phyloP scores from a whole-genome alignment of 441 rosid species.

The Erysimum cheiri region DNA sequence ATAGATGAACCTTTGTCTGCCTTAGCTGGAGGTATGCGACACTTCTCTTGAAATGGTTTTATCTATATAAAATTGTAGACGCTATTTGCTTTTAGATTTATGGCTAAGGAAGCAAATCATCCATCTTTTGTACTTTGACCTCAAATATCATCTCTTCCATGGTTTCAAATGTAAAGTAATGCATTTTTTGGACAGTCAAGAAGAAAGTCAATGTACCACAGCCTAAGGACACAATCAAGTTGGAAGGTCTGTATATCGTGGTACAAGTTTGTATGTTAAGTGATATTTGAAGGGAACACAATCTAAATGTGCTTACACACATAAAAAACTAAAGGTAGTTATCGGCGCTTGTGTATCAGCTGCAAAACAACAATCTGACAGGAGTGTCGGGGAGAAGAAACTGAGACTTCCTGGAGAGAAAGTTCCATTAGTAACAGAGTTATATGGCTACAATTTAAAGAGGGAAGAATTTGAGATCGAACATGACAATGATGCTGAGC shows the following conservation, averaged over 20 bases:
- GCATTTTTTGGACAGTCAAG: conserved; percentile 49
- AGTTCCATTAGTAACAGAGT: conserved; percentile 65
- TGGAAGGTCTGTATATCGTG: conserved; percentile 62
- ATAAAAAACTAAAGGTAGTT: conserved; percentile 28
- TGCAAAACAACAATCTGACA: conserved; percentile 72
- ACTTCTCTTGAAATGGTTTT: conserved; percentile 22
- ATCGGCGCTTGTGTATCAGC: conserved; percentile 36
- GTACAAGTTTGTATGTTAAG: conserved; percentile 8
- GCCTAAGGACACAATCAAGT: conserved; percentile 60
- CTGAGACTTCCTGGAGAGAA: conserved; percentile 75
- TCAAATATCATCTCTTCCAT: conserved; percentile 42
- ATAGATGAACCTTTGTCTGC: conserved; percentile 53
- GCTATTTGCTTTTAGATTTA: conserved; percentile 9
- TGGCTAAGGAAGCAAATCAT: conserved; percentile 19
- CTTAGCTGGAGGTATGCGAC: conserved; percentile 53
- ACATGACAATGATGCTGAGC: conserved; percentile 97
- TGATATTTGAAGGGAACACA: conserved; percentile 5
- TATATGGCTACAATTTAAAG: conserved; percentile 89
- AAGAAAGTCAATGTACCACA: conserved; percentile 56
- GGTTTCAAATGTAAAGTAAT: conserved; percentile 47
- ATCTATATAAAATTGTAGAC: conserved; percentile 11
- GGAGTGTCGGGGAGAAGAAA: conserved; percentile 91
- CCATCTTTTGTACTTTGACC: conserved; percentile 16
- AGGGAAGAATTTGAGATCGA: conserved; percentile 96
- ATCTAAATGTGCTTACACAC: conserved; percentile 5